A percentile compares a stretch with the other conserved stretches of the same genome.
Evolutionary conservation across 2,329 filamentous ascomycete genomes (phyloP).

Genomic region (Penicillium sp.): DNA sequence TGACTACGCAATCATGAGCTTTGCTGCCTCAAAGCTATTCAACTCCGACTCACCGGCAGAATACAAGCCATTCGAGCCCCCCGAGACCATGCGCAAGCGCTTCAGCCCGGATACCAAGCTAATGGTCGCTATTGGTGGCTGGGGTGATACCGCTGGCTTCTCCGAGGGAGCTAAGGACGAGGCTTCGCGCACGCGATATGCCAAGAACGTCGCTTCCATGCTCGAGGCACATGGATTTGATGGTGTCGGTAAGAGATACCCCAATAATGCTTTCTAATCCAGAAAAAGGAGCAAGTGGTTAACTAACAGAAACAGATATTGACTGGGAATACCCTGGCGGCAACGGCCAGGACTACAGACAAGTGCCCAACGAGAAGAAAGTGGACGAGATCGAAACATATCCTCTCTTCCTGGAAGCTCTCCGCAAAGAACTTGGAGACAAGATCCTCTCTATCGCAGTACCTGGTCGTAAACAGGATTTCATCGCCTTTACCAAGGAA

Average conservation of each 20-base stretch:
- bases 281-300: constrained; percentile 7
- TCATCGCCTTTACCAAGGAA: constrained; percentile 63
- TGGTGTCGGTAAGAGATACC: constrained; percentile 52
- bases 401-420: constrained; percentile 57
- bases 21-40: constrained; percentile 53
- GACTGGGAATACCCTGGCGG: constrained; percentile 65
- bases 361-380: constrained; percentile 58
- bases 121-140: constrained; percentile 70
- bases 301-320: constrained; percentile 48
- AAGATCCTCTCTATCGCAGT: constrained; percentile 67
- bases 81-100: constrained; percentile 51
- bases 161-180: constrained; percentile 54
- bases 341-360: constrained; percentile 67
- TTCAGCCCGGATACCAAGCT: constrained; percentile 59
- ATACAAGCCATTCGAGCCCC: constrained; percentile 54
- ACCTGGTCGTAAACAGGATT: constrained; percentile 60
- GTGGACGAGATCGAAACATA: constrained; percentile 60
- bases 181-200: constrained; percentile 56
- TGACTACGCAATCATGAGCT: constrained; percentile 56
- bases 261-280: not conserved
- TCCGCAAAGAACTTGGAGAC: constrained; percentile 58
- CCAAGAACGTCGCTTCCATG: constrained; percentile 63
- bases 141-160: constrained; percentile 68
- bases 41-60: constrained; percentile 43
- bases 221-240: constrained; percentile 62